Evolutionary conservation across 148 eudicot species (phyloP).

Genomic region (Cornus kousa): DNA sequence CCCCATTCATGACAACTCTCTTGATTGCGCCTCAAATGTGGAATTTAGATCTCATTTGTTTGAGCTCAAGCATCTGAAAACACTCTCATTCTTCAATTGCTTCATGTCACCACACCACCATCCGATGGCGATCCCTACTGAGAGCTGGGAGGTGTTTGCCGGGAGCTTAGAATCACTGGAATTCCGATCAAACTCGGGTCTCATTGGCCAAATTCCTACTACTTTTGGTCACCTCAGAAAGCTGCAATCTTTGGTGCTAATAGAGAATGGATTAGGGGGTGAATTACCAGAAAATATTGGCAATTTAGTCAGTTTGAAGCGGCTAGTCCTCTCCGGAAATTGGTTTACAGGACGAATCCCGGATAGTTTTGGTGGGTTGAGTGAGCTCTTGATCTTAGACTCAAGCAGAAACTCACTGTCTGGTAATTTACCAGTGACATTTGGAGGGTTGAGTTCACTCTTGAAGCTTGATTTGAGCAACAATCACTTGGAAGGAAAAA

Average conservation of each 20-base stretch:
- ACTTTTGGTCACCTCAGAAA: constrained; percentile 47
- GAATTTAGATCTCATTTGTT: constrained; percentile 62
- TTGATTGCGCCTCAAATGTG: constrained; percentile 47
- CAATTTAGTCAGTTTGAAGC: constrained; percentile 46
- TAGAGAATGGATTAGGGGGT: constrained; percentile 65
- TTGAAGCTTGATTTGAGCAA: constrained; percentile 84
- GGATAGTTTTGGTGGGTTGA: constrained; percentile 45
- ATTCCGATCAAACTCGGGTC: constrained; percentile 72
- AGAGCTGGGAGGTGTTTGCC: constrained; percentile 50
- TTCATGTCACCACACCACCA: constrained; percentile 34
- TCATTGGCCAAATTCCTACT: constrained; percentile 54
- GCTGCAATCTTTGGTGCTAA: constrained; percentile 69
- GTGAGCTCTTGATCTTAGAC: constrained; percentile 69
- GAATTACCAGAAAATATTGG: constrained; percentile 57
- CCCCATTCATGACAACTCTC: constrained; percentile 83
- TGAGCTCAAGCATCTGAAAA: constrained; percentile 52
- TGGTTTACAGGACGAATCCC: constrained; percentile 52
- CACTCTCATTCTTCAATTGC: constrained; percentile 76
- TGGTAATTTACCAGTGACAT: constrained; percentile 50
- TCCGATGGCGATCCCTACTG: constrained; percentile 43
- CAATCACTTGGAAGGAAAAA: constrained; percentile 55
- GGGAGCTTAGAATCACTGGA: constrained; percentile 62
- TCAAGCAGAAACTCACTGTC: constrained; percentile 69
- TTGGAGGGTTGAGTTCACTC: constrained; percentile 59
- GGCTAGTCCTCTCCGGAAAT: constrained; percentile 64